phyloP scores from a whole-genome alignment of 345 rosid species.

The Eucalyptus rudis region DNA sequence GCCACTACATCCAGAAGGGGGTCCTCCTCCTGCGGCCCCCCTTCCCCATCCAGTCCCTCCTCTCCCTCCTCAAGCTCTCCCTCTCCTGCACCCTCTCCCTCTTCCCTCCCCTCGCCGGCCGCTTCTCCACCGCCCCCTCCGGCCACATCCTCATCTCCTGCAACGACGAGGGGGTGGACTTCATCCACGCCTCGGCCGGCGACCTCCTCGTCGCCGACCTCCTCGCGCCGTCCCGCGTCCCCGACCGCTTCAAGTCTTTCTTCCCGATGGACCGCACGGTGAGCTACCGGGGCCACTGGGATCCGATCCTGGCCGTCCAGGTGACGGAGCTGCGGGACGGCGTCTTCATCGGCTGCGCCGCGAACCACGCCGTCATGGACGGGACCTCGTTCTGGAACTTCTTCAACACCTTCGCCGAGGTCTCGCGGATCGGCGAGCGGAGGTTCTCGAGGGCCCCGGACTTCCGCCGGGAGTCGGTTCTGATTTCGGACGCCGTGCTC shows the following conservation, averaged over 20 bases:
- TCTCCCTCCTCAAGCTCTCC: constrained; percentile 27
- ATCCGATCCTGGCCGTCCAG: constrained; percentile 74
- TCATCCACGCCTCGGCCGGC: constrained; percentile 38
- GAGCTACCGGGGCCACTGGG: constrained; percentile 65
- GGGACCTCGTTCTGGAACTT: constrained; percentile 96
- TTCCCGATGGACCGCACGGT: constrained; percentile 52
- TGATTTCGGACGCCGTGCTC: constrained; percentile 60
- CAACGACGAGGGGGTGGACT: constrained; percentile 67
- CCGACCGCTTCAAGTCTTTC: constrained; percentile 36
- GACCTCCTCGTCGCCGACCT: constrained; percentile 22
- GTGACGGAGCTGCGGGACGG: constrained; percentile 75
- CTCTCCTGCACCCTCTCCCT: constrained; percentile 39
- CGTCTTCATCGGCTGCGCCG: constrained; percentile 60
- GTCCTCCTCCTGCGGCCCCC: constrained; percentile 47
- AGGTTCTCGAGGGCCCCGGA: constrained; percentile 33
- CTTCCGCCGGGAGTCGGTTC: constrained; percentile 47
- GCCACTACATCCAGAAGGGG: constrained; percentile 93
- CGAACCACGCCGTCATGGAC: constrained; percentile 73
- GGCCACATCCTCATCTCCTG: constrained; percentile 49
- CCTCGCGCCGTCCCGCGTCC: constrained; percentile 40
- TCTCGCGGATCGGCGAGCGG: constrained; percentile 29
- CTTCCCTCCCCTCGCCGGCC: constrained; percentile 94
- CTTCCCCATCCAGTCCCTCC: constrained; percentile 3
- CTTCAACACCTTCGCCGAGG: constrained; percentile 74
- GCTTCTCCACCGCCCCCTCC: constrained; percentile 33